Conservation (phyloP, 1,284 basidiomycete genomes). For the Agroathelia rolfsii region DNA sequence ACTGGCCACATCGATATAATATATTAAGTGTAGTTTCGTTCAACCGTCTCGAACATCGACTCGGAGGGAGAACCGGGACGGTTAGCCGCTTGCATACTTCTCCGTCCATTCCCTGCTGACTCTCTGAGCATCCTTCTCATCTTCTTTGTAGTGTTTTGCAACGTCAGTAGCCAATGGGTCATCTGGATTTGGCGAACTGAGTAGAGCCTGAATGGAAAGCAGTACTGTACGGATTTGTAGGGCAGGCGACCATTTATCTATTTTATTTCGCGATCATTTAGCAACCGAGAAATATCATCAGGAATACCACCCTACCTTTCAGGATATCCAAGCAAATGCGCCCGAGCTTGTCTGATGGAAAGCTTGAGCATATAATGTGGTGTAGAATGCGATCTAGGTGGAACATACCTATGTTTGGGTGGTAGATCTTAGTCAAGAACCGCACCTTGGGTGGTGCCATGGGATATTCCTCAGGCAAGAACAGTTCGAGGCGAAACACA, state of each 20-base stretch:
- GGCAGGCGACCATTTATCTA: constrained; percentile 76
- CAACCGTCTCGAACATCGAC: neutral
- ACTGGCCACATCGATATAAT: no score
- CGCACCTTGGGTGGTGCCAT: constrained; percentile 77
- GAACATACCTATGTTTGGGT: constrained; percentile 65
- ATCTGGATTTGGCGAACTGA: constrained; percentile 71
- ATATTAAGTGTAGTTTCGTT: neutral
- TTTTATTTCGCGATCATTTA: constrained; percentile 3
- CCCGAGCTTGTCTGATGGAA: constrained; percentile 57
- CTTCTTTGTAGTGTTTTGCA: constrained; percentile 75
- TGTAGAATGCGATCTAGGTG: no score
- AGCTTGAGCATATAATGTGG: constrained; percentile 1
- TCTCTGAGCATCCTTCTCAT: constrained; percentile 56
- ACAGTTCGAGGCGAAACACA: constrained; percentile 67
- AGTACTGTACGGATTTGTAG: constrained; percentile 76
- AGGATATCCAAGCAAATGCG: constrained; percentile 75
- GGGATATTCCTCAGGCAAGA: constrained; percentile 73
- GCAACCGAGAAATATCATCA: neutral
- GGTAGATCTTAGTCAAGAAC: constrained; percentile 77
- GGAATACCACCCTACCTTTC: constrained; percentile 39
- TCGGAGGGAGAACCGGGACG: neutral
- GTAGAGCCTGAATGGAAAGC: constrained; percentile 68
- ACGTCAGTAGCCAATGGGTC: constrained; percentile 63
- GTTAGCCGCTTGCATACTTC: constrained; percentile 33
- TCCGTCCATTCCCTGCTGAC: constrained; percentile 60